Conservation (phyloP, 176 grass and related monocot genomes). For the Rhynchospora breviuscula region DNA sequence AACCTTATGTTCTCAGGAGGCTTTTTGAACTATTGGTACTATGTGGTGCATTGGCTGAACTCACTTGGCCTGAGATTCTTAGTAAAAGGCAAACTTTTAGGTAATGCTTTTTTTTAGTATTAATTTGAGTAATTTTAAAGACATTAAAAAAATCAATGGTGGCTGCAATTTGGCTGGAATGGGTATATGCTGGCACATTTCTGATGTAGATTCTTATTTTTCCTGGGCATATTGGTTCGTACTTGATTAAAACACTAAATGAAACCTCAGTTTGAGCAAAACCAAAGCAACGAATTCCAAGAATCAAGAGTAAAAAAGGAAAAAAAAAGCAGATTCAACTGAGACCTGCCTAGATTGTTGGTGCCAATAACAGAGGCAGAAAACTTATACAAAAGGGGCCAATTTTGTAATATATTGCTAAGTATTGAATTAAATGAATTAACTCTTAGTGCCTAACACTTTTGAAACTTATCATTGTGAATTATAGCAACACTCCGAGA, state of each 20-base stretch:
- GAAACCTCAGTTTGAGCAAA: neutral
- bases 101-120: constrained; percentile 32
- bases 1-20: constrained; percentile 49
- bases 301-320: neutral
- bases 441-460: too few species aligned
- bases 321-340: neutral
- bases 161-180: neutral
- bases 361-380: neutral
- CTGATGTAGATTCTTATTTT: neutral
- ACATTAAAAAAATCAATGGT: neutral
- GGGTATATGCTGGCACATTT: neutral
- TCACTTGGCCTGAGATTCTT: constrained; percentile 85
- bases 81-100: constrained; percentile 80
- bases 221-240: neutral
- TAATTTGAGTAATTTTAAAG: constrained; percentile 28
- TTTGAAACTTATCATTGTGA: too few species aligned
- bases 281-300: neutral
- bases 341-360: neutral
- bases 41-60: constrained; percentile 76
- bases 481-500: too few species aligned
- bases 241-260: neutral
- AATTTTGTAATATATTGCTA: too few species aligned
- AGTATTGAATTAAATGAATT: too few species aligned
- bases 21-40: constrained; percentile 89
- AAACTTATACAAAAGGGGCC: too few species aligned